Evolutionary conservation across 2,329 filamentous ascomycete species (phyloP), one percentile per base, ranked within the genome.

Genomic region (Trichoderma gracile): DNA sequence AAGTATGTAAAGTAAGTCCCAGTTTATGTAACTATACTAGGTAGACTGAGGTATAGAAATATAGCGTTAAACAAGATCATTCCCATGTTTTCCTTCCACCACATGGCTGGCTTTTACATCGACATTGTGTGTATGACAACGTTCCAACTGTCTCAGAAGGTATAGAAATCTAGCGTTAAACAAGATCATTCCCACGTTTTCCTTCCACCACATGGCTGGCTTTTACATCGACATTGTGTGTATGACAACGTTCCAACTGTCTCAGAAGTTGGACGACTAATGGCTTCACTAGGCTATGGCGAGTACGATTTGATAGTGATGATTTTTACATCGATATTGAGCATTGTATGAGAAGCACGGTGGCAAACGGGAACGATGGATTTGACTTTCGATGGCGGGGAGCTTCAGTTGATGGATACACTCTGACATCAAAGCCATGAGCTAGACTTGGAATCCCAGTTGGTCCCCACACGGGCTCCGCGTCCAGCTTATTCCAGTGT

Each of bases 331-430:
- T 38, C 33, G 10, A 38, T 4, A 5, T 12, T 3, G 12, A 38
- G 33, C 33, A 14, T 45, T 42, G 8, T 17, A 42, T 21, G 7
- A 42, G 52, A 55, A 42, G 10, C 33, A 17, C 19, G 17, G 52
- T 42, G 21, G 10, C 23, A 45, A 30, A 17, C 25, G 23, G 19
- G 21, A 19, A 19, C 12, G 19, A 21, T 21, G 2, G 40, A 15
- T 56, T 58, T 47, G 54, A 43, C 23, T 57, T 58, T 47, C 25
- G 55, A 30, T 27, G 42, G 40, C 33, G 55, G 21, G 45, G 42
- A 45, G 23, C 23, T 17, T 43, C 42, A 42, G 9, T 30, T 30
- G 27, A 30, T 30, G 27, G 9, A 27, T 27, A 6, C 25, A 10
- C 46, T 47, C 55, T 58, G 55, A 58, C 55, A 58, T 58, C 55